Evolutionary conservation across 2,329 filamentous ascomycete species (phyloP).

Genomic region (Monilinia fructigena): DNA sequence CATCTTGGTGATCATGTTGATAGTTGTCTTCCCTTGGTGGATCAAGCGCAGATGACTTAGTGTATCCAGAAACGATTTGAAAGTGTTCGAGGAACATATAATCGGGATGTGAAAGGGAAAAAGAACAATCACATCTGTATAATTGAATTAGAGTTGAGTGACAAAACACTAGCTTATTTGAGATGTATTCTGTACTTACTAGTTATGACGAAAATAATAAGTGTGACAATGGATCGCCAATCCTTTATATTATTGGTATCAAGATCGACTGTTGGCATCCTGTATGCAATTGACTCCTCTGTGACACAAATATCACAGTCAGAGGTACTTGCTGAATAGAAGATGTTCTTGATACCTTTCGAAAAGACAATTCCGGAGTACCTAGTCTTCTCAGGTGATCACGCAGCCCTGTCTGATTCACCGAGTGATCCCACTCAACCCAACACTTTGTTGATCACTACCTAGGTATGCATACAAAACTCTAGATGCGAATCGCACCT

Average conservation of each 20-base stretch:
- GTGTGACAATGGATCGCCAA: slow-evolving; percentile 69
- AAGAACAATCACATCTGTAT: slow-evolving; percentile 63
- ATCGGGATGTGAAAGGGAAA: slow-evolving; percentile 67
- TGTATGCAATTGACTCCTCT: neutral
- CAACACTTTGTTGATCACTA: slow-evolving; percentile 7
- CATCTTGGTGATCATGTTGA: slow-evolving; percentile 32
- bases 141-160: slow-evolving; percentile 21
- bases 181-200: slow-evolving; percentile 52
- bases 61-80: slow-evolving; percentile 46
- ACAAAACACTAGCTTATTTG: neutral
- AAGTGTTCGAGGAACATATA: slow-evolving; percentile 56
- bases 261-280: slow-evolving; percentile 30
- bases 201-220: slow-evolving; percentile 66
- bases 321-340: neutral
- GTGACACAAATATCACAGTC: neutral
- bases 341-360: neutral
- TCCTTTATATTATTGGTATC: slow-evolving; percentile 57
- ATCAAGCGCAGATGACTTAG: slow-evolving; percentile 54
- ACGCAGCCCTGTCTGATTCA: neutral
- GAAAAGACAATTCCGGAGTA: neutral
- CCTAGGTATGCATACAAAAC: neutral
- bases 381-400: neutral
- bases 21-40: slow-evolving; percentile 41
- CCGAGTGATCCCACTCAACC: neutral
- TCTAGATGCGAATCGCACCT: neutral